Evolutionary conservation across 1,284 basidiomycete genomes (phyloP).

Genomic region (Anthracocystis setariae): DNA sequence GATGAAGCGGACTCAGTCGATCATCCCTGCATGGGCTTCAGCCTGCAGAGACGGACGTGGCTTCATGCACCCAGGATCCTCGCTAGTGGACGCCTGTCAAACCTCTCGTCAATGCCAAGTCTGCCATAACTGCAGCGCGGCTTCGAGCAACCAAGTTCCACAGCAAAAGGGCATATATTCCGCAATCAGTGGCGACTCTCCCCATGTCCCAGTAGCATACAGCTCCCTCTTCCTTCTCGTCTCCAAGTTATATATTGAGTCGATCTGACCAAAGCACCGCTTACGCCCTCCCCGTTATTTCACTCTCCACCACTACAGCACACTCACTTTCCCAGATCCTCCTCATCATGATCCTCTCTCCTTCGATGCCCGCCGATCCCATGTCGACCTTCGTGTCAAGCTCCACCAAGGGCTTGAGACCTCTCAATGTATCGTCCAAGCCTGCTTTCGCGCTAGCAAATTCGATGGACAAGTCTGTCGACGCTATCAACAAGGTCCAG

Average conservation of each 20-base stretch:
- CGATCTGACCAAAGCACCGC: not conserved
- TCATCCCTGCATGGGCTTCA: constrained; percentile 14
- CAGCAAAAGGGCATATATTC: constrained; percentile 13
- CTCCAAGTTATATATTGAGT: not conserved
- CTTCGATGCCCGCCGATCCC: not conserved
- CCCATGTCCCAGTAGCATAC: not conserved
- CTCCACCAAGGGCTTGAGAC: constrained; percentile 1
- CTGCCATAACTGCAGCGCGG: not conserved
- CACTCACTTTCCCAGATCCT: not conserved
- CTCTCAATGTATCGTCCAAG: not conserved
- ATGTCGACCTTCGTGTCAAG: constrained; percentile 2
- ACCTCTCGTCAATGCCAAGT: constrained; percentile 21
- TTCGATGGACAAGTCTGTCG: too few species aligned
- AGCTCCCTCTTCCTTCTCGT: not conserved
- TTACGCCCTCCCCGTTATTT: too few species aligned
- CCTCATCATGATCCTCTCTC: constrained; percentile 20
- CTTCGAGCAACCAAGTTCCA: not conserved
- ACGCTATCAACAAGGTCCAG: not conserved
- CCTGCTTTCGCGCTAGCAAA: not conserved
- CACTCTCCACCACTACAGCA: too few species aligned
- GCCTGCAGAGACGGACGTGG: not conserved
- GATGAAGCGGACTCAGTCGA: constrained; percentile 8
- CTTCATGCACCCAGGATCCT: not conserved
- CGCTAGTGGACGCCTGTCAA: constrained; percentile 15
- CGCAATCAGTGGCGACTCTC: too few species aligned